Conservation (phyloP, 257 asterid species). For the Osmanthus fragrans region DNA sequence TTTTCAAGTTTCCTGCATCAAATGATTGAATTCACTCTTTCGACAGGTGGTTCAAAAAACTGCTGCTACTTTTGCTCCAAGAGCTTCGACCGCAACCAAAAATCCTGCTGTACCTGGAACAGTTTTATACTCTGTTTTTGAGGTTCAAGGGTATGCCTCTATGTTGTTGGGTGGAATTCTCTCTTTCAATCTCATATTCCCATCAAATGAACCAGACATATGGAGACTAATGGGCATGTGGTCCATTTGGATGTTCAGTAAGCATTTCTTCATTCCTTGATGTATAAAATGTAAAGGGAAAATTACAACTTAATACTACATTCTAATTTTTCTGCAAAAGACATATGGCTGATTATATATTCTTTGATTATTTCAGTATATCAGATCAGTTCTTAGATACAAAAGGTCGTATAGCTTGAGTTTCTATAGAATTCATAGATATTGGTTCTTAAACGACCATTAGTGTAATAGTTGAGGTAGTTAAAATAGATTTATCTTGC, state of each 20-base stretch:
- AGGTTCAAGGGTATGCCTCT: conserved; percentile 80
- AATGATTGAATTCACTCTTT: background rate
- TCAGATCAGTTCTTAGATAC: background rate
- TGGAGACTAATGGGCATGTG: conserved; percentile 99
- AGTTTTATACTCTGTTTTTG: conserved; percentile 70
- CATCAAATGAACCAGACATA: conserved; percentile 86
- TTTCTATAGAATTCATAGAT: background rate
- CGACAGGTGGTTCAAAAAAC: conserved; percentile 91
- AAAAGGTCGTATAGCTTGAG: background rate
- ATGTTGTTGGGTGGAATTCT: conserved; percentile 83
- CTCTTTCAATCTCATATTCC: conserved; percentile 84
- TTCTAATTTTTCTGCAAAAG: background rate
- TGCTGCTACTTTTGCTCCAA: conserved; percentile 96
- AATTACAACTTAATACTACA: background rate
- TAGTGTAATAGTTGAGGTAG: background rate
- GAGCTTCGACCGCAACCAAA: conserved; percentile 86
- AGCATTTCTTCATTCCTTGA: conserved; percentile 30
- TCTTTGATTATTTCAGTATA: background rate
- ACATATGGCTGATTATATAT: background rate
- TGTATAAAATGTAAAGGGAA: background rate
- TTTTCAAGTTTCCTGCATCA: background rate
- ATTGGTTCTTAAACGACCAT: background rate
- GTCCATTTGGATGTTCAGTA: conserved; percentile 99
- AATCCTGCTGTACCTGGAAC: conserved; percentile 91
- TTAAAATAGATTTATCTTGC: background rate